These are phyloP conservation scores for Fimicolochytrium jonesii DNA, from an alignment of 192 early-diverging fungal species.

Conservation along the genomic window DNA sequence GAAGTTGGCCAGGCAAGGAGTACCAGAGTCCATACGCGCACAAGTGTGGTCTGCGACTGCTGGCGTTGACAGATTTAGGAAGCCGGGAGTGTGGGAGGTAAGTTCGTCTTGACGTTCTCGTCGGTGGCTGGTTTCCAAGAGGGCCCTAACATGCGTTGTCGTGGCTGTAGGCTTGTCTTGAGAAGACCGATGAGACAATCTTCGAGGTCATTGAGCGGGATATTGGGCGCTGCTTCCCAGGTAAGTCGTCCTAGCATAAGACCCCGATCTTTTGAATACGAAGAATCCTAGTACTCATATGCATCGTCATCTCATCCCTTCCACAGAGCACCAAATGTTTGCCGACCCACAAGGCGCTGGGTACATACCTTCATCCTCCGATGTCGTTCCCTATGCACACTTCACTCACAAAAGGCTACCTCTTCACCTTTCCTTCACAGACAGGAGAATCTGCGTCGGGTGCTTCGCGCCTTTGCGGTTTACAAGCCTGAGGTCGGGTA, in stretches of 20 bases:
- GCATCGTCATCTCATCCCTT: too few species aligned
- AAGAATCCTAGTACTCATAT: too few species aligned
- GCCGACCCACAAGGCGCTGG: conserved; percentile 53
- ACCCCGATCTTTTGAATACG: not conserved
- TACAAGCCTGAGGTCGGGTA: conserved; percentile 85
- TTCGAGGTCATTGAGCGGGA: conserved; percentile 91
- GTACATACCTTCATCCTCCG: too few species aligned
- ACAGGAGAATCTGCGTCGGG: conserved; percentile 70
- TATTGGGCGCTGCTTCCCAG: conserved; percentile 80
- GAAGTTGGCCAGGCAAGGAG: conserved; percentile 62
- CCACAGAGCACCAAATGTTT: conserved; percentile 73
- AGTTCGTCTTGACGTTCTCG: not conserved
- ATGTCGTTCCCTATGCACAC: too few species aligned
- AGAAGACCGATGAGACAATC: conserved; percentile 48
- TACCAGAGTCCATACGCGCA: conserved; percentile 67
- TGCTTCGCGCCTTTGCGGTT: conserved; percentile 83
- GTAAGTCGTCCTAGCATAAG: conserved; percentile 7
- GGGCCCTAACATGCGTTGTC: conserved; percentile 5
- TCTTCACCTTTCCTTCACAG: too few species aligned
- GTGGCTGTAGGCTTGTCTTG: conserved; percentile 25
- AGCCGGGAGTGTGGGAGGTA: conserved; percentile 48
- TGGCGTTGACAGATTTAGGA: conserved; percentile 43
- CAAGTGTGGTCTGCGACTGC: conserved; percentile 67
- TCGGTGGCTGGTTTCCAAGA: not conserved
- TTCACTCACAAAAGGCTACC: too few species aligned